Evolutionary conservation across 2,329 filamentous ascomycete genomes (phyloP).

Genomic region (Proliferodiscus dingleyae): DNA sequence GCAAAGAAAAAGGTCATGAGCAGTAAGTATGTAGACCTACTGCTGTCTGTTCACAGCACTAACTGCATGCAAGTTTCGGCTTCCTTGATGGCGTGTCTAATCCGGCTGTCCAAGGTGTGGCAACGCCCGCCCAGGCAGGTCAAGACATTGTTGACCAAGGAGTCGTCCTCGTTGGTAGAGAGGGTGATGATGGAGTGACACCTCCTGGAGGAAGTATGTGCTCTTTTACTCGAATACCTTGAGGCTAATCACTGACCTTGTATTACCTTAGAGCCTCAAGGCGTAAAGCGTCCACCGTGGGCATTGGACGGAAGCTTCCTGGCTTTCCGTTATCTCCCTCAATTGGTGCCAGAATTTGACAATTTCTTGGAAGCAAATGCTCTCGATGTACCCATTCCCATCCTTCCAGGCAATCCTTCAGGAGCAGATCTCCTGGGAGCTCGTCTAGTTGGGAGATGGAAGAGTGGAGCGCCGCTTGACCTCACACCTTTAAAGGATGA

Average conservation of each 20-base stretch:
- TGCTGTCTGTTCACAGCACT: background rate
- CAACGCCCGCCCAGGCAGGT: slow-evolving; percentile 26
- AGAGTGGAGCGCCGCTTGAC: slow-evolving; percentile 34
- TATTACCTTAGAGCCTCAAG: background rate
- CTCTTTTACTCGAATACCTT: background rate
- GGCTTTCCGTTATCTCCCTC: slow-evolving; percentile 39
- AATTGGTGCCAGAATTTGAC: slow-evolving; percentile 42
- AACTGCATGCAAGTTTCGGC: slow-evolving; percentile 33
- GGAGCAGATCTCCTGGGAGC: slow-evolving; percentile 38
- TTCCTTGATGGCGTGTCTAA: slow-evolving; percentile 40
- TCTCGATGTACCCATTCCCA: slow-evolving; percentile 10
- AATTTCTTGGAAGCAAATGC: slow-evolving; percentile 34
- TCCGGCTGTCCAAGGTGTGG: slow-evolving; percentile 34
- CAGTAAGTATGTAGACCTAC: slow-evolving; percentile 29
- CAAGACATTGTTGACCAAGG: slow-evolving; percentile 33
- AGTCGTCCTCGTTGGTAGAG: slow-evolving; percentile 34
- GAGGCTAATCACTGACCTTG: background rate
- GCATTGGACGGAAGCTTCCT: slow-evolving; percentile 42
- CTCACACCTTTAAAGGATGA: slow-evolving; percentile 31
- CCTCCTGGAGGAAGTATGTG: background rate
- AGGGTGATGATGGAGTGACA: slow-evolving; percentile 28
- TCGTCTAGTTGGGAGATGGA: slow-evolving; percentile 41
- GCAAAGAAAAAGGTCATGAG: slow-evolving; percentile 33
- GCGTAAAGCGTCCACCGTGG: slow-evolving; percentile 32
- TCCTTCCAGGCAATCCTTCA: slow-evolving; percentile 1